Base-by-base conservation (phyloP, 2,329 filamentous ascomycete species). In the Aspergillus quadricinctus region DNA sequence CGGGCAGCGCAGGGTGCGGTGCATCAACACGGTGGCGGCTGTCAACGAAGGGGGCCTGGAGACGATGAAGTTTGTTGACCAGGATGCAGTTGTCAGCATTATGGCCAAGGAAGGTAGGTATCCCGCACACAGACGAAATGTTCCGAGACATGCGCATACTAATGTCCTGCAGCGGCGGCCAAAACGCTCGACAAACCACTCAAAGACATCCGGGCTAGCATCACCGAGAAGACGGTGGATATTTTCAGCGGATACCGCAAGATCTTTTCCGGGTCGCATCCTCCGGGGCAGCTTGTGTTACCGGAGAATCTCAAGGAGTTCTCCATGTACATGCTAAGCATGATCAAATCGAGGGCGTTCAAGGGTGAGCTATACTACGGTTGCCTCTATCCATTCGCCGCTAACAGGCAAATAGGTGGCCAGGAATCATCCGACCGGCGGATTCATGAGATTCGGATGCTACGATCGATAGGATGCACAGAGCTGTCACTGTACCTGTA, bases 251-350 rank as follows among this genome's bases (percentile, higher is more conserved):
- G 87, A 54, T 97, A 99, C 74, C 86, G 94, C 63, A 97, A 96
- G 77, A 88, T 96, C 74, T 94, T 94, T 66, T 89, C 91, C 2
- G 89, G 89, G 56, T 84, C 86, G 2, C 90, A 96, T 68, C 93
- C 94, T 8, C 90, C 92, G 1, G 90, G 92, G 4, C 92, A 99
- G 74, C 84, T 99, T 29, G 92, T 99, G 29, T 86, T 99, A 75
- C 94, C 94, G 0, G 94, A 99, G 76, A 90, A 93, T 63, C 83
- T 99, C 29, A 97, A 97, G 72, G 94, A 99, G 71, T 92, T 96
- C 66, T 87, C 89, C 67, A 97, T 99, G 92, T 97, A 94, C 74
- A 90, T 95, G 76, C 86, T 99, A 9, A 88, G 89, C 49, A 78
- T 97, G 61, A 78, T 96, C 71, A 99, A 99, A 75, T 92, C 86